Evolutionary conservation across 768 basidiomycete species (phyloP).

Genomic region (Termitomyces sp.): DNA sequence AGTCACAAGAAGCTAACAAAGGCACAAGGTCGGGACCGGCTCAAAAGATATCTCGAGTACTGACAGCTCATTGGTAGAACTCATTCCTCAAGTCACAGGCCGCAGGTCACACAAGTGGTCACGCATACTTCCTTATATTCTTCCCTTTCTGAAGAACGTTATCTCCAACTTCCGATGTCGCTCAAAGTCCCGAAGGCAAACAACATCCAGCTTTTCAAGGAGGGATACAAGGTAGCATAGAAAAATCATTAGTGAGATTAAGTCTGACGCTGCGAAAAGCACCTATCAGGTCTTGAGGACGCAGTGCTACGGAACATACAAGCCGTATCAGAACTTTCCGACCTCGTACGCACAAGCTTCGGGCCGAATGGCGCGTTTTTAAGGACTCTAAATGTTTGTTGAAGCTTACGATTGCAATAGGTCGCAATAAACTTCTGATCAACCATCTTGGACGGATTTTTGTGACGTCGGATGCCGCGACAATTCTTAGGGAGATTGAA

Average conservation of each 20-base stretch:
- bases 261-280: slow-evolving; percentile 30
- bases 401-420: slow-evolving; percentile 29
- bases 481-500: slow-evolving; percentile 96
- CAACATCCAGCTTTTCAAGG: slow-evolving; percentile 92
- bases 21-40: too few species aligned
- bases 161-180: slow-evolving; percentile 51
- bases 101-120: not conserved
- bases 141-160: not conserved
- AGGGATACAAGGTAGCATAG: slow-evolving; percentile 79
- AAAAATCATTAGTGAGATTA: not conserved
- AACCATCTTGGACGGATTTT: slow-evolving; percentile 95
- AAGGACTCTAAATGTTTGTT: not conserved
- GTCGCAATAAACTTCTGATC: slow-evolving; percentile 95
- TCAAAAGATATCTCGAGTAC: too few species aligned
- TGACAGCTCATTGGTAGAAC: too few species aligned
- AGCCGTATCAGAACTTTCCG: slow-evolving; percentile 90
- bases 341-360: slow-evolving; percentile 94
- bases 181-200: slow-evolving; percentile 90
- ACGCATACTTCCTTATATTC: too few species aligned
- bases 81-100: too few species aligned
- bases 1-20: too few species aligned
- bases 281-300: slow-evolving; percentile 89
- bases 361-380: slow-evolving; percentile 81
- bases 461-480: slow-evolving; percentile 98
- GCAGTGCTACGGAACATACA: slow-evolving; percentile 96